Conservation (phyloP, 129 eudicot species). For the Flaveria bidentis region DNA sequence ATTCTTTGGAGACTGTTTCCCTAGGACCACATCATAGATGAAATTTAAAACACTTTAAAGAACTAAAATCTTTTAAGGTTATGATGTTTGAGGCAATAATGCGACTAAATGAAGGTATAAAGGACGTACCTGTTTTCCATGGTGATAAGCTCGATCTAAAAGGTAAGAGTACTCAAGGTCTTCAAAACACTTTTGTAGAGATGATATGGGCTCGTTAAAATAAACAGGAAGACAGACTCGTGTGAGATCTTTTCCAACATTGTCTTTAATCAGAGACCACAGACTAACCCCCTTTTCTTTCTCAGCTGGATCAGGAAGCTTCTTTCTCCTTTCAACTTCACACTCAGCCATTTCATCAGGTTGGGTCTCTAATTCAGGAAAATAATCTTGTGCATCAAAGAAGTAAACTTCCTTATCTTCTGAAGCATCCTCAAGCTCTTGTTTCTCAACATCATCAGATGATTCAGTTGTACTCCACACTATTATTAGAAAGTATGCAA, state of each 20-base stretch:
- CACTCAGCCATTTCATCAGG: slow-evolving; percentile 27
- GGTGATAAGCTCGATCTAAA: slow-evolving; percentile 79
- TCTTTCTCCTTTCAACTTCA: slow-evolving; percentile 59
- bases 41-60: background rate
- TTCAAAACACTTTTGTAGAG: slow-evolving; percentile 87
- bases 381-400: slow-evolving; percentile 61
- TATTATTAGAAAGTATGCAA: slow-evolving; percentile 19
- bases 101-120: background rate
- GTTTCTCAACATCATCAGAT: slow-evolving; percentile 76
- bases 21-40: slow-evolving; percentile 35
- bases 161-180: slow-evolving; percentile 91
- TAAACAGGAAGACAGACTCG: slow-evolving; percentile 93
- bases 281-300: slow-evolving; percentile 86
- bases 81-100: no score
- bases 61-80: background rate
- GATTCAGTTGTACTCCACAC: slow-evolving; percentile 87
- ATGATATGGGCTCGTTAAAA: slow-evolving; percentile 88
- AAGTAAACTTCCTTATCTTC: slow-evolving; percentile 72
- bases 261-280: slow-evolving; percentile 93
- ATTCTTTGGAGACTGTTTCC: slow-evolving; percentile 76
- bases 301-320: slow-evolving; percentile 87
- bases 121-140: slow-evolving; percentile 64
- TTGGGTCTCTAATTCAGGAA: slow-evolving; percentile 37
- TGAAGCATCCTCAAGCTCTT: slow-evolving; percentile 69
- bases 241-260: slow-evolving; percentile 82